phyloP scores from a whole-genome alignment of 176 grass and related monocot species.

The Zizania latifolia region DNA sequence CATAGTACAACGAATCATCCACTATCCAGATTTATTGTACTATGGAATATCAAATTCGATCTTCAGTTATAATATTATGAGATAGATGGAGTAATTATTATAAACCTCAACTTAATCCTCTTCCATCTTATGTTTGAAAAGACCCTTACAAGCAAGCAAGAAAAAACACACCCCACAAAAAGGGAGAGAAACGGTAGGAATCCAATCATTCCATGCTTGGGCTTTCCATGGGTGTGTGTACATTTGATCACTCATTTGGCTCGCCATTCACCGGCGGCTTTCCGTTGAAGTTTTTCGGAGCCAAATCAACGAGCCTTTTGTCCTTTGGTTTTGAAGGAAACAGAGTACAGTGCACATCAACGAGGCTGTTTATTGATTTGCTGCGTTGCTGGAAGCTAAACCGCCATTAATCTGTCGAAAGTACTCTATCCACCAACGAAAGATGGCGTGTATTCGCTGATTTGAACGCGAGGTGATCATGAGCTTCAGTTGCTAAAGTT shows the following conservation, averaged over 20 bases:
- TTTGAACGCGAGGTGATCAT: not conserved
- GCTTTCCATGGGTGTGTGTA: not conserved
- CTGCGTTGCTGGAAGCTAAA: not conserved
- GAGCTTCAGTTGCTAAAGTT: not conserved
- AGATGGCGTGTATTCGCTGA: not conserved
- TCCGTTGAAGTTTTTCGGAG: not conserved
- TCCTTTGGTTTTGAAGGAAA: too few species aligned
- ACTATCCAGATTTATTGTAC: too few species aligned
- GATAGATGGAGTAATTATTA: too few species aligned
- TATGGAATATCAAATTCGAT: too few species aligned
- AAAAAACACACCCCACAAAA: not conserved
- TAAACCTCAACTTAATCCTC: too few species aligned
- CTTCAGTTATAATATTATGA: too few species aligned
- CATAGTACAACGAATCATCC: too few species aligned
- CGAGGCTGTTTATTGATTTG: not conserved
- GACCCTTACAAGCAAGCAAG: not conserved
- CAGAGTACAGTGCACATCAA: not conserved
- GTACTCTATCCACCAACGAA: not conserved
- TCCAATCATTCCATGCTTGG: constrained; percentile 24
- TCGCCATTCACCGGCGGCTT: constrained; percentile 12
- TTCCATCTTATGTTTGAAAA: too few species aligned
- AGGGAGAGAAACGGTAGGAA: not conserved
- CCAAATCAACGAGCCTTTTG: too few species aligned
- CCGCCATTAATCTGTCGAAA: not conserved
- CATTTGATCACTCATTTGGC: constrained; percentile 5